Conservation (phyloP, 2,329 filamentous ascomycete species). For the Pseudogymnoascus sp. region DNA sequence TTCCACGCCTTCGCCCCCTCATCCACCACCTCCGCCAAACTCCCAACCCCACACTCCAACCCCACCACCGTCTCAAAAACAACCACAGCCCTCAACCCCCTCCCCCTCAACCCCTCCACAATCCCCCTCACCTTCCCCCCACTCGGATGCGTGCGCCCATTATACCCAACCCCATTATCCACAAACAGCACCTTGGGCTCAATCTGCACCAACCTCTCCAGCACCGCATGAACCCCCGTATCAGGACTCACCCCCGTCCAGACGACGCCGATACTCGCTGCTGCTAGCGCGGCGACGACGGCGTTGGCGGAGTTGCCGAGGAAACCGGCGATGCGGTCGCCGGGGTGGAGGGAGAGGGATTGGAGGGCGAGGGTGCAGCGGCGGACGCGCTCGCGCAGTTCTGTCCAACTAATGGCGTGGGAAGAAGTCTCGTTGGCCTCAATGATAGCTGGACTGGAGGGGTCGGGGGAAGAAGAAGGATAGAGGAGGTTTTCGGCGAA, state of each 20-base stretch:
- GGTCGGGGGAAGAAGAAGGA: constrained; percentile 51
- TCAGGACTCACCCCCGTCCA: constrained; percentile 94
- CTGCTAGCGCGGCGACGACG: constrained; percentile 78
- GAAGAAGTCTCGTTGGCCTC: constrained; percentile 65
- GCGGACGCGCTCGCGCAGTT: constrained; percentile 70
- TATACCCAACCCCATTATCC: constrained; percentile 83
- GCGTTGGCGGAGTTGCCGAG: constrained; percentile 86
- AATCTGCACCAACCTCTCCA: constrained; percentile 82
- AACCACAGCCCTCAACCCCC: constrained; percentile 57
- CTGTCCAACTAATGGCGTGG: constrained; percentile 61
- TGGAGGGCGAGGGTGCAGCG: constrained; percentile 64
- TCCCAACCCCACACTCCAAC: constrained; percentile 16
- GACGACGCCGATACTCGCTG: constrained; percentile 73
- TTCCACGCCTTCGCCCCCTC: constrained; percentile 31
- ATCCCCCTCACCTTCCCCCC: constrained; percentile 73
- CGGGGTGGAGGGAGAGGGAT: constrained; percentile 49
- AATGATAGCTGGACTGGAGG: constrained; percentile 62
- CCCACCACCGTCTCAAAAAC: constrained; percentile 60
- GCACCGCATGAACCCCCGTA: constrained; percentile 80
- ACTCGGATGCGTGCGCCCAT: constrained; percentile 80
- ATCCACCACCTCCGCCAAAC: constrained; percentile 13
- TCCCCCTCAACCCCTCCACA: constrained; percentile 49
- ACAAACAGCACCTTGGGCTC: constrained; percentile 73
- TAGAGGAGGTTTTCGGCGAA: constrained; percentile 94
- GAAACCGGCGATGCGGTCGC: constrained; percentile 60